Evolutionary conservation across 2,329 filamentous ascomycete genomes (phyloP).

Genomic region (Aspergillus vadensis): DNA sequence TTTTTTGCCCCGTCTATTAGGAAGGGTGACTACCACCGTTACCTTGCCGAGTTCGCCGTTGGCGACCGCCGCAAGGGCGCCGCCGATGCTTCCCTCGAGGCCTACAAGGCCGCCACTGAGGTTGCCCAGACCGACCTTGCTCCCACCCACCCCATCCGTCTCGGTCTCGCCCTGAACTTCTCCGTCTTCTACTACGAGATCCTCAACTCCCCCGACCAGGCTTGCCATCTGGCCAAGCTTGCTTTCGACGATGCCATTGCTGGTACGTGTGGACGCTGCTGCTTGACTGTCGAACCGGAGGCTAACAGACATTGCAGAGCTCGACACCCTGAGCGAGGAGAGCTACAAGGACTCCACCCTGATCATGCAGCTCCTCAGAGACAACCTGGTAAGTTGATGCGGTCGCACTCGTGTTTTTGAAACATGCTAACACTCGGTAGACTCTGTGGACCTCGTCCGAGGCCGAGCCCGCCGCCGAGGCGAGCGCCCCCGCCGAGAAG

Average conservation of each 20-base stretch:
- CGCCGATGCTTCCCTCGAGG: constrained; percentile 91
- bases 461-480: constrained; percentile 74
- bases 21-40: constrained; percentile 99
- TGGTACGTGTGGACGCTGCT: constrained; percentile 49
- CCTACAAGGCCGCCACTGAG: constrained; percentile 93
- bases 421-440: constrained; percentile 52
- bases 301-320: constrained; percentile 60
- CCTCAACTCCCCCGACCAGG: constrained; percentile 95
- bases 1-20: constrained; percentile 52
- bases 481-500: constrained; percentile 46
- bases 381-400: constrained; percentile 75
- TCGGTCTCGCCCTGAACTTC: constrained; percentile 91
- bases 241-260: constrained; percentile 97
- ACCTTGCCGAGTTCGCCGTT: constrained; percentile 94
- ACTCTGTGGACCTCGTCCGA: constrained; percentile 99
- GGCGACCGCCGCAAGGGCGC: constrained; percentile 94
- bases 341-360: constrained; percentile 99
- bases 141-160: constrained; percentile 89
- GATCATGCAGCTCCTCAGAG: constrained; percentile 97
- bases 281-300: constrained; percentile 16
- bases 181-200: constrained; percentile 99
- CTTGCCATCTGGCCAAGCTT: constrained; percentile 96
- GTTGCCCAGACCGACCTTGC: constrained; percentile 86
- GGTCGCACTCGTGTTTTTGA: not conserved
- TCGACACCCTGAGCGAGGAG: constrained; percentile 95